phyloP scores from a whole-genome alignment of 2,329 filamentous ascomycete species.

The Claviceps fusiformis region DNA sequence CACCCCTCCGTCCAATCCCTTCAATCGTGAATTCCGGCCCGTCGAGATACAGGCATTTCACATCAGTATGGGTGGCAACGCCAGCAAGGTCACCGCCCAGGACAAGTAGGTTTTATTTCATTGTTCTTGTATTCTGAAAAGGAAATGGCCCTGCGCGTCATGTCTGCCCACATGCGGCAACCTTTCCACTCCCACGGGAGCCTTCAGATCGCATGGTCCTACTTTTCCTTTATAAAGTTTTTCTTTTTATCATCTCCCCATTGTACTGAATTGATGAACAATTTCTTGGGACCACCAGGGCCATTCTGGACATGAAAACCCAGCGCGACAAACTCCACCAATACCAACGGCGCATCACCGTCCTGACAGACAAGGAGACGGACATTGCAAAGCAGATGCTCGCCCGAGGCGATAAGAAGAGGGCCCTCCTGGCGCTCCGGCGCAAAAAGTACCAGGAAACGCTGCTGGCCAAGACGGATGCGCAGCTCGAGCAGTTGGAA shows the following conservation, averaged over 20 bases:
- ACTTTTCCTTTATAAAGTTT: not conserved
- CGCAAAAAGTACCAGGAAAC: conserved; percentile 96
- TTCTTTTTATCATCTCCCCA: too few species aligned
- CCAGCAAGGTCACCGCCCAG: conserved; percentile 53
- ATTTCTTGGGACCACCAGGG: conserved; percentile 38
- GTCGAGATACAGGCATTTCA: not conserved
- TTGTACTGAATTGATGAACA: not conserved
- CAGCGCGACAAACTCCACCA: conserved; percentile 95
- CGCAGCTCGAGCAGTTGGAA: conserved; percentile 87
- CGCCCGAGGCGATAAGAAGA: conserved; percentile 61
- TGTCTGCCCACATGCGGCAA: too few species aligned
- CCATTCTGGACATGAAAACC: conserved; percentile 93
- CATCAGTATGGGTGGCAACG: conserved; percentile 36
- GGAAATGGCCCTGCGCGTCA: not conserved
- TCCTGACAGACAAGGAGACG: conserved; percentile 77
- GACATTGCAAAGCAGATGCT: conserved; percentile 76
- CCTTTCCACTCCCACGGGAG: not conserved
- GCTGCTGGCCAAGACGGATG: conserved; percentile 76
- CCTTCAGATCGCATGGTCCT: not conserved
- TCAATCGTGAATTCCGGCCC: not conserved
- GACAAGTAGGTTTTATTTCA: conserved; percentile 54
- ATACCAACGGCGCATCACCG: conserved; percentile 81
- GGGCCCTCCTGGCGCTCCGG: conserved; percentile 75
- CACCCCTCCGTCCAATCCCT: not conserved
- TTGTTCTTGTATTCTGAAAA: not conserved